Conservation (phyloP, 1,139 yeast species). For the Debaryomycetaceae sp. region DNA sequence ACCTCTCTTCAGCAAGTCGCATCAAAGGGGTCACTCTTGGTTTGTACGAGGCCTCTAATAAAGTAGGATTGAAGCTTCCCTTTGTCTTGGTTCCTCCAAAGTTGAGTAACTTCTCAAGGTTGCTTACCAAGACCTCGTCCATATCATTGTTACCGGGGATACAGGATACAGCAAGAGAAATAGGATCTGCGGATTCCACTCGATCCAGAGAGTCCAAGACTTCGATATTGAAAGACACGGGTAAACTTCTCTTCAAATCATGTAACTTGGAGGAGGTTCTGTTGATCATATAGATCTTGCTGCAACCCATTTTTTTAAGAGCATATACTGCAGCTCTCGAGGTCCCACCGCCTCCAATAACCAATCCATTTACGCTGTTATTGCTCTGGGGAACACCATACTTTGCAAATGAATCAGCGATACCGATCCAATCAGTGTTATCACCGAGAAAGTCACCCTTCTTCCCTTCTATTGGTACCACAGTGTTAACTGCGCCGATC, state of each 20-base stretch:
- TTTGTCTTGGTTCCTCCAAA: constrained; percentile 25
- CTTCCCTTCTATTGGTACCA: constrained; percentile 50
- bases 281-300: constrained; percentile 72
- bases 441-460: constrained; percentile 66
- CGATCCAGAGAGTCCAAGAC: constrained; percentile 51
- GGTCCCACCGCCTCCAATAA: constrained; percentile 97
- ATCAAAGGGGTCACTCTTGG: constrained; percentile 83
- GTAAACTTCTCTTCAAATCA: constrained; percentile 60
- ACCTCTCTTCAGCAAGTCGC: constrained; percentile 62
- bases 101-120: constrained; percentile 46
- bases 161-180: constrained; percentile 74
- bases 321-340: constrained; percentile 95
- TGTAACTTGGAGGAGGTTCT: constrained; percentile 68
- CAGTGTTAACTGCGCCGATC: constrained; percentile 94
- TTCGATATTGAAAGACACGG: constrained; percentile 55
- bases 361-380: constrained; percentile 27
- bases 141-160: constrained; percentile 84
- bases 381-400: constrained; percentile 55
- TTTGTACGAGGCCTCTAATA: constrained; percentile 91
- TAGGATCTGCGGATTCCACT: constrained; percentile 37
- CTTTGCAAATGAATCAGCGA: constrained; percentile 60
- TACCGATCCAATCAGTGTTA: constrained; percentile 96
- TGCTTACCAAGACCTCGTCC: constrained; percentile 48
- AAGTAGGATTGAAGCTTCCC: constrained; percentile 45
- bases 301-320: constrained; percentile 72